Conservation (phyloP, 2,329 filamentous ascomycete genomes). For the Neonectria coccinea region DNA sequence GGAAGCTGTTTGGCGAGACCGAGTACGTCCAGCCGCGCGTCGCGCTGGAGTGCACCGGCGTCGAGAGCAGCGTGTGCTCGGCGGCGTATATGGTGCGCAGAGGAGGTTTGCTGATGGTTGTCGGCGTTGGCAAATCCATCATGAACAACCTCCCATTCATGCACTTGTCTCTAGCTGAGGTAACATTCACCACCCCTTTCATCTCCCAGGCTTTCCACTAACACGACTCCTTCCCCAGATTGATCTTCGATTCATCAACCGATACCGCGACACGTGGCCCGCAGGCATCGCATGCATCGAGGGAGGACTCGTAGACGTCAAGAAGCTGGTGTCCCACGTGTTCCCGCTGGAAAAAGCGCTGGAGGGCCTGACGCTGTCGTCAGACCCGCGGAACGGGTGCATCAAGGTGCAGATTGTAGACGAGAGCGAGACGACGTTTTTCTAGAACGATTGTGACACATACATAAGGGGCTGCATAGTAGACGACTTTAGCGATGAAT, state of each 20-base stretch:
- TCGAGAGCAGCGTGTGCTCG: constrained; percentile 72
- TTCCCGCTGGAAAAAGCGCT: constrained; percentile 71
- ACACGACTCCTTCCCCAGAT: constrained; percentile 55
- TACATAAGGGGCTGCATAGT: constrained; percentile 4
- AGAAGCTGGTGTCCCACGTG: constrained; percentile 69
- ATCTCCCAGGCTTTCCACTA: background rate
- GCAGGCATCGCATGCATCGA: constrained; percentile 70
- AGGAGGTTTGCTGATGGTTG: constrained; percentile 71
- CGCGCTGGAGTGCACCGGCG: constrained; percentile 74
- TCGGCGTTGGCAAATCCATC: constrained; percentile 70
- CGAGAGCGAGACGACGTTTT: constrained; percentile 42
- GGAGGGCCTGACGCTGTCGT: constrained; percentile 57
- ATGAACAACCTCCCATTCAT: constrained; percentile 77
- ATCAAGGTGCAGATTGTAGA: constrained; percentile 54
- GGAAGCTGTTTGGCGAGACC: constrained; percentile 63
- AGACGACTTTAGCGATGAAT: constrained; percentile 22
- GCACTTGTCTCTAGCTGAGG: constrained; percentile 72
- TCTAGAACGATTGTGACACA: constrained; percentile 26
- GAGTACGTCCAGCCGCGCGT: constrained; percentile 69
- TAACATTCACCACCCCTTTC: constrained; percentile 36
- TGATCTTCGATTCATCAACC: constrained; percentile 76
- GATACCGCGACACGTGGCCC: constrained; percentile 78
- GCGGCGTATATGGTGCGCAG: constrained; percentile 67
- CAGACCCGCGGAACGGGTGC: constrained; percentile 49
- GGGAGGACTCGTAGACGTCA: constrained; percentile 70